phyloP scores from a whole-genome alignment of 148 eudicot species.

The Rhododendron ferrugineum region DNA sequence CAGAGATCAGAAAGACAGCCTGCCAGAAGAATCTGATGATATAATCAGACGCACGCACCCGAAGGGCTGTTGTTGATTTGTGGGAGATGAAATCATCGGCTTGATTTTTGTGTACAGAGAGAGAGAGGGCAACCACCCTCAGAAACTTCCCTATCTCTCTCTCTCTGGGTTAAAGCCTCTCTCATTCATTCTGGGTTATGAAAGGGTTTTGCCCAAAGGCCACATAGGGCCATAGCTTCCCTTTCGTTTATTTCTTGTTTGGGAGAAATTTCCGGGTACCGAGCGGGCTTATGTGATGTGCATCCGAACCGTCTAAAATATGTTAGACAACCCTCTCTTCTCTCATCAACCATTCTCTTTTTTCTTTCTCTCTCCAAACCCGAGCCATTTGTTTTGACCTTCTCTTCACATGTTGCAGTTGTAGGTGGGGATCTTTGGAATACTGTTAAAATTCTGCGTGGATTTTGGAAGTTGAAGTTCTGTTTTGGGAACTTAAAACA shows the following conservation, averaged over 20 bases:
- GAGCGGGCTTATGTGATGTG: no score
- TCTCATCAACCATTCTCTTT: no score
- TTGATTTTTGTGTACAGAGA: background rate
- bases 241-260: background rate
- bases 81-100: background rate
- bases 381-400: background rate
- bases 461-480: background rate
- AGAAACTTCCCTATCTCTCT: background rate
- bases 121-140: slow-evolving; percentile 9
- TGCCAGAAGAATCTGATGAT: background rate
- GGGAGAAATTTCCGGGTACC: no score
- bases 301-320: no score
- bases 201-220: background rate
- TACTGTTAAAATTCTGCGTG: background rate
- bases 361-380: no score
- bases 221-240: background rate
- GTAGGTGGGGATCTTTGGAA: no score
- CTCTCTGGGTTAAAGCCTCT: background rate
- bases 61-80: background rate
- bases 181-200: slow-evolving; percentile 7
- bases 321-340: background rate
- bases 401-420: background rate
- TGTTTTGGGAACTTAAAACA: no score
- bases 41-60: background rate
- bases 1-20: background rate